Conservation (phyloP, 2,329 filamentous ascomycete species). For the Aspergillus fructus region DNA sequence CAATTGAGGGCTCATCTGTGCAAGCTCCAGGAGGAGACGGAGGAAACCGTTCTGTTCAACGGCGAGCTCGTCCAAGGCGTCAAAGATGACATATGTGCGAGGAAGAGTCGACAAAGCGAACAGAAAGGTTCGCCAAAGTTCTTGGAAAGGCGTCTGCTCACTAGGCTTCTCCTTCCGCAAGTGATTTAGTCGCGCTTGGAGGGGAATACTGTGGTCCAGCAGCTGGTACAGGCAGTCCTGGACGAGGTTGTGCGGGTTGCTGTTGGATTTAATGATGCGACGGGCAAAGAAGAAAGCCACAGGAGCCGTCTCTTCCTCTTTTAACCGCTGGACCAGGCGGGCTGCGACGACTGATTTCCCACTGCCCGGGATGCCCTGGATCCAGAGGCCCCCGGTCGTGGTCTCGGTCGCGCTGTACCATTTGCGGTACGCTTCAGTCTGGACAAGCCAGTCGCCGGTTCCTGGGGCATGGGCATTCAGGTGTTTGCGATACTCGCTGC, state of each 20-base stretch:
- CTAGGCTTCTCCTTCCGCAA: background rate
- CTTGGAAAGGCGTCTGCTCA: background rate
- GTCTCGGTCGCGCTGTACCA: slow-evolving; percentile 11
- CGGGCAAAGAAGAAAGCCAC: slow-evolving; percentile 24
- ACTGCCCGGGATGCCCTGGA: slow-evolving; percentile 23
- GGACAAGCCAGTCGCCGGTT: slow-evolving; percentile 20
- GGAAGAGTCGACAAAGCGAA: slow-evolving; percentile 4
- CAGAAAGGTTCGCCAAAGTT: slow-evolving; percentile 4
- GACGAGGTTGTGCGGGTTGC: slow-evolving; percentile 11
- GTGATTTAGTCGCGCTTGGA: slow-evolving; percentile 3
- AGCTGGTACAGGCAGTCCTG: slow-evolving; percentile 15
- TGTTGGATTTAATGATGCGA: slow-evolving; percentile 21
- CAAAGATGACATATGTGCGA: slow-evolving; percentile 41
- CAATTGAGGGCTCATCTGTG: slow-evolving; percentile 26
- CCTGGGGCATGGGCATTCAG: slow-evolving; percentile 7
- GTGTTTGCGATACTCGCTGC: slow-evolving; percentile 11
- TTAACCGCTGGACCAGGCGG: slow-evolving; percentile 11
- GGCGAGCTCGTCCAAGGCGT: slow-evolving; percentile 52
- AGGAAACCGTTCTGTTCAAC: slow-evolving; percentile 38
- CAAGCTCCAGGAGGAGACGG: slow-evolving; percentile 32
- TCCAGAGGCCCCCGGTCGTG: slow-evolving; percentile 19
- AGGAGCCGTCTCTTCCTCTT: background rate
- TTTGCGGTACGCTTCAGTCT: slow-evolving; percentile 8
- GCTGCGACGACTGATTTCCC: slow-evolving; percentile 27
- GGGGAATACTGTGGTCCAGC: slow-evolving; percentile 8